phyloP scores from a whole-genome alignment of 768 basidiomycete genomes.

The Trametes cingulata region DNA sequence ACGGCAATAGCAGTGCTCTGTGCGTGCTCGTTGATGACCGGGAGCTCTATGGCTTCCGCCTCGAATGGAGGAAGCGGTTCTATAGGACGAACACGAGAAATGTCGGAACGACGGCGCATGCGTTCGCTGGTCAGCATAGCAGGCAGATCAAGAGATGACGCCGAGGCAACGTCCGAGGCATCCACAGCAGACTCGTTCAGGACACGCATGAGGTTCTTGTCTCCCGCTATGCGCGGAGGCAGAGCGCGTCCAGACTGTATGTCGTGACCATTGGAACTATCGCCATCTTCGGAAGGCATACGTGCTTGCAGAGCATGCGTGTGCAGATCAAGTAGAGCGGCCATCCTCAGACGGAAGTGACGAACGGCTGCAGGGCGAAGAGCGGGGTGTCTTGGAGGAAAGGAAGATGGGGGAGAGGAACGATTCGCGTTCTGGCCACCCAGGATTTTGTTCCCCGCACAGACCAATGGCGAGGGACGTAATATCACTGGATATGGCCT shows the following conservation, averaged over 20 bases:
- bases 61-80: neutral
- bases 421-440: no score
- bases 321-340: neutral
- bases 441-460: neutral
- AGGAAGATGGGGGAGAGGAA: neutral
- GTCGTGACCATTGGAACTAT: neutral
- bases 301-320: neutral
- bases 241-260: neutral
- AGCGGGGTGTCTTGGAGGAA: no score
- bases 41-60: slow-evolving; percentile 15
- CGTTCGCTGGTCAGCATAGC: slow-evolving; percentile 9
- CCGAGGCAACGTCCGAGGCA: slow-evolving; percentile 8
- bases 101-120: slow-evolving; percentile 19
- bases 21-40: neutral
- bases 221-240: slow-evolving; percentile 1
- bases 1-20: neutral
- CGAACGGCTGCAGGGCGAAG: neutral
- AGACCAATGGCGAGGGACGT: slow-evolving; percentile 7
- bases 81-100: slow-evolving; percentile 13
- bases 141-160: slow-evolving; percentile 18
- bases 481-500: slow-evolving; percentile 4
- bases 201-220: slow-evolving; percentile 9
- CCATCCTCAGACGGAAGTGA: neutral
- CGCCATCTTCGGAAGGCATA: neutral
- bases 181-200: slow-evolving; percentile 20